Conservation (phyloP, 352 stramenopile species). For the Phytophthora fragariaefolia region DNA sequence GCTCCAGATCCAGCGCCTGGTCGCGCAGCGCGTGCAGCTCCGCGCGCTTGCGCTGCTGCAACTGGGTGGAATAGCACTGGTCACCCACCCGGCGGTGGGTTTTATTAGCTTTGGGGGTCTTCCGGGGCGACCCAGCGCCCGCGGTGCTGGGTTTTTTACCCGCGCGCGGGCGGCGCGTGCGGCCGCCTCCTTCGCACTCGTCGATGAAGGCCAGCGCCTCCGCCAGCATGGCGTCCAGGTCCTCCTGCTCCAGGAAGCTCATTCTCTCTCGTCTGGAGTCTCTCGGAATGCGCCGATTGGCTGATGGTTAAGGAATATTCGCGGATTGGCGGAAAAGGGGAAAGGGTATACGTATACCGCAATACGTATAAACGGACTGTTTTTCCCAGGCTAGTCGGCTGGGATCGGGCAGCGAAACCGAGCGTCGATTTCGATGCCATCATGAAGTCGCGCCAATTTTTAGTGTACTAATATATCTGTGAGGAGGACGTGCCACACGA, state of each 20-base stretch:
- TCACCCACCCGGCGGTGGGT: slow-evolving; percentile 15
- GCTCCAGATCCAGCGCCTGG: slow-evolving; percentile 36
- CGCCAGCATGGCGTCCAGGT: slow-evolving; percentile 40
- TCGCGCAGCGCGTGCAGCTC: slow-evolving; percentile 36
- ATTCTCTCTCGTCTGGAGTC: slow-evolving; percentile 18
- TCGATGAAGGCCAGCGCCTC: slow-evolving; percentile 50
- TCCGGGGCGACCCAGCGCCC: not conserved
- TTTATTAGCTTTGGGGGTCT: slow-evolving; percentile 24
- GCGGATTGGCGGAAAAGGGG: not conserved
- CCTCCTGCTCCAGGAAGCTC: slow-evolving; percentile 40
- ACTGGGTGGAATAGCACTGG: slow-evolving; percentile 33
- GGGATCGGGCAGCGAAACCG: no score
- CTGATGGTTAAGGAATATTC: not conserved
- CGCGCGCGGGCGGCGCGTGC: not conserved
- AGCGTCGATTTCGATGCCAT: no score
- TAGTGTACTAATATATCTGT: no score
- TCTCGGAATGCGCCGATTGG: not conserved
- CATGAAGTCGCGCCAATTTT: no score
- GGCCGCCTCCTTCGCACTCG: slow-evolving; percentile 30
- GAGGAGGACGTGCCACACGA: no score
- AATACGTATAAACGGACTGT: no score
- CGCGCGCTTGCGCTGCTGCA: slow-evolving; percentile 42
- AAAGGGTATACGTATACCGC: no score
- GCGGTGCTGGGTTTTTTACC: slow-evolving; percentile 9
- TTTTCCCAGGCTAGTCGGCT: no score